phyloP scores from a whole-genome alignment of 2,329 filamentous ascomycete genomes.

The Colletotrichum liaoningense region DNA sequence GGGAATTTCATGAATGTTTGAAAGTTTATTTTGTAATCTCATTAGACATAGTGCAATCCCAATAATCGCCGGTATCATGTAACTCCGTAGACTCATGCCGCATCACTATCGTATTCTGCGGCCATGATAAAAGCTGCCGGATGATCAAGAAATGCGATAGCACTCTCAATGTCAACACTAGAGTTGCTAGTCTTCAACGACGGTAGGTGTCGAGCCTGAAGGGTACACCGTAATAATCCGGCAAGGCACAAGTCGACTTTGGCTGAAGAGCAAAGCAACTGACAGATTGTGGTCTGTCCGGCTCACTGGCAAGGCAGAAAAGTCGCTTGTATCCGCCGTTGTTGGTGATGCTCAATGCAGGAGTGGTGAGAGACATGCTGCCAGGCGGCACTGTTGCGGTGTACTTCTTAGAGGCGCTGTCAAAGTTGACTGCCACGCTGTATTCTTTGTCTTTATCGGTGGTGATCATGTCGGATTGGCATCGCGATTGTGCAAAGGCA shows the following conservation, averaged over 20 bases:
- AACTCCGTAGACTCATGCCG: too few species aligned
- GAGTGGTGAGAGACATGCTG: not conserved
- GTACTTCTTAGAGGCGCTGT: not conserved
- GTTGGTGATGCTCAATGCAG: not conserved
- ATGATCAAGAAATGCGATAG: too few species aligned
- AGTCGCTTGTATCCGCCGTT: not conserved
- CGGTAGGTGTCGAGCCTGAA: constrained; percentile 5
- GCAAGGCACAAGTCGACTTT: not conserved
- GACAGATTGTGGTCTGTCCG: not conserved
- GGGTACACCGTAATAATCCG: not conserved
- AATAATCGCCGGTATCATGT: too few species aligned
- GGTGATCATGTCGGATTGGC: not conserved
- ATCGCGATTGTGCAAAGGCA: not conserved
- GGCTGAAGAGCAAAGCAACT: not conserved
- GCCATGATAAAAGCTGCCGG: too few species aligned
- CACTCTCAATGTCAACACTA: too few species aligned
- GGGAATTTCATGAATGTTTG: too few species aligned
- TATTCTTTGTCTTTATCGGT: not conserved
- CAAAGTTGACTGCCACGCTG: not conserved
- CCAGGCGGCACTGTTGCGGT: not conserved
- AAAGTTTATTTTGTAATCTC: too few species aligned
- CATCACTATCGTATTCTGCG: too few species aligned
- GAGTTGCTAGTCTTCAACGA: not conserved
- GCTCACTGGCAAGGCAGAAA: not conserved
- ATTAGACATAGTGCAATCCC: too few species aligned